A percentile compares a stretch with the other conserved stretches of the same genome.
phyloP scores from a whole-genome alignment of 495 filamentous ascomycete species.

The Oidiodendron maius region DNA sequence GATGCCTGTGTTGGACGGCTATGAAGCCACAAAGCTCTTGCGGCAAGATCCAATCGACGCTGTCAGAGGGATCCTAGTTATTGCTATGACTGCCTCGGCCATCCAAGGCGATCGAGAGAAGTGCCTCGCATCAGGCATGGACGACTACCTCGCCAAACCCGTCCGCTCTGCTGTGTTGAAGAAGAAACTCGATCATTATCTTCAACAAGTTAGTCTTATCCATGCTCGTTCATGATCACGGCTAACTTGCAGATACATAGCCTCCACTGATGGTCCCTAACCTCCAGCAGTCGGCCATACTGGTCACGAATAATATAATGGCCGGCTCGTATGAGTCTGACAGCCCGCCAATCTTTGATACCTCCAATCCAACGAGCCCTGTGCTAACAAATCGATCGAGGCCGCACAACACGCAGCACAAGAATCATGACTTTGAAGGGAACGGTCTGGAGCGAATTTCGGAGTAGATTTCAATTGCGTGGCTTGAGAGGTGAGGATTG shows the following conservation, averaged over 20 bases:
- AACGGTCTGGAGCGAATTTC: neutral
- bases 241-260: conserved; percentile 4
- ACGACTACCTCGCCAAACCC: conserved; percentile 90
- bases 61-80: conserved; percentile 73
- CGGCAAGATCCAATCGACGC: conserved; percentile 65
- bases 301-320: conserved; percentile 11
- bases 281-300: conserved; percentile 13
- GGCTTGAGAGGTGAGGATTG: too few relatives aligned
- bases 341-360: neutral
- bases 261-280: conserved; percentile 8
- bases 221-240: neutral
- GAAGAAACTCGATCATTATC: conserved; percentile 58
- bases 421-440: neutral
- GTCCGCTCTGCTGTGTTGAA: conserved; percentile 70
- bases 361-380: conserved; percentile 4
- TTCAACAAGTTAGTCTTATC: conserved; percentile 18
- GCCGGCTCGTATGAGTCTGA: conserved; percentile 10
- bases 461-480: neutral
- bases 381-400: neutral
- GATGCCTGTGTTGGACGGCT: conserved; percentile 93
- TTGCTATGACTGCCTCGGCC: conserved; percentile 89
- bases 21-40: conserved; percentile 79
- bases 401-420: too few relatives aligned
- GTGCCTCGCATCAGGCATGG: conserved; percentile 89
- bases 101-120: conserved; percentile 91